Evolutionary conservation across 1,284 basidiomycete species (phyloP).

Genomic region (Trametes pubescens): DNA sequence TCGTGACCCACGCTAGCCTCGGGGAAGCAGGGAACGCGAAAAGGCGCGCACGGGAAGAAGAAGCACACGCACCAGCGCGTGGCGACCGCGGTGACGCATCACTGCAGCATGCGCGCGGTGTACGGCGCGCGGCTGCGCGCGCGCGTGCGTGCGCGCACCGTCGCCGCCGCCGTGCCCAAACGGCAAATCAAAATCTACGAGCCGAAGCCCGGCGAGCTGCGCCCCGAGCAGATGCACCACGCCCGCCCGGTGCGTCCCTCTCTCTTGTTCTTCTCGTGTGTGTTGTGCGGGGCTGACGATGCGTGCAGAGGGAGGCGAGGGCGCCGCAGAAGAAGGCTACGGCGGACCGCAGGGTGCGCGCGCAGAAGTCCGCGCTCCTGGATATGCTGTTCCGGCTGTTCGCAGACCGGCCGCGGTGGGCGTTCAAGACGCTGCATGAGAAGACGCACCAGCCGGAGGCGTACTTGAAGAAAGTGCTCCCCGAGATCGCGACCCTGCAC

Average conservation of each 20-base stretch:
- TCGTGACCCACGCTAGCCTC: too few species aligned
- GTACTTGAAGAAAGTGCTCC: constrained; percentile 88
- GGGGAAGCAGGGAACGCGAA: too few species aligned
- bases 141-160: constrained; percentile 67
- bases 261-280: constrained; percentile 1
- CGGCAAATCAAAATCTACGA: constrained; percentile 54
- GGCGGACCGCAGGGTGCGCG: constrained; percentile 87
- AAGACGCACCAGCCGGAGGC: constrained; percentile 90
- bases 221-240: too few species aligned
- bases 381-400: constrained; percentile 87
- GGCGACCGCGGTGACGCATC: constrained; percentile 77
- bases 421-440: constrained; percentile 80
- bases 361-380: constrained; percentile 87
- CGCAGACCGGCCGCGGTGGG: constrained; percentile 82
- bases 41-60: neutral
- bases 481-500: constrained; percentile 82
- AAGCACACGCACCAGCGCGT: constrained; percentile 46
- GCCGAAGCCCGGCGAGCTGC: constrained; percentile 37
- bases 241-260: constrained; percentile 49
- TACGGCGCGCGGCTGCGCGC: constrained; percentile 68
- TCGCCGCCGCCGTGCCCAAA: constrained; percentile 65
- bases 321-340: constrained; percentile 59
- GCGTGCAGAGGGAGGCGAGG: constrained; percentile 64
- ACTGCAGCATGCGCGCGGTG: constrained; percentile 69
- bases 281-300: neutral